Base-by-base conservation (phyloP, 441 rosid species). In the Jatropha multifida region DNA sequence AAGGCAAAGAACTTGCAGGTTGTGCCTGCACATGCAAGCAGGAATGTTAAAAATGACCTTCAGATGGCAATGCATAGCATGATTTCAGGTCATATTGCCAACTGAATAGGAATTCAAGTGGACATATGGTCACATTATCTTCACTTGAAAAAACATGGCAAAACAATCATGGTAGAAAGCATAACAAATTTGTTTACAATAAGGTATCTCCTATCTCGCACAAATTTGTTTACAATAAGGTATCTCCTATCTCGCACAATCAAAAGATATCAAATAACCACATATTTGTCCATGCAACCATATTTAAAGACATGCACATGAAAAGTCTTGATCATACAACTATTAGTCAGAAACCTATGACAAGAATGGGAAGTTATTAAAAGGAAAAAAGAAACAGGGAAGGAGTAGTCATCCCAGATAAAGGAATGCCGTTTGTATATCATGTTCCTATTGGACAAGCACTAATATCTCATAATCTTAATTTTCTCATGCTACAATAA, bases 1-100 rank as follows among this genome's bases (percentile, higher is more conserved):
- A 42, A 58, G 88, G 78, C 65, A 76, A 68, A 51, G 71, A 1
- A 32, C 71, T 68, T 27, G 81, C 60, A 32, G 76, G 70, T 61
- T 71, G 77, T 15, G 66, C 81, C 81, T 73, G 68, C 63, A 60
- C 58, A 66, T 7, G 17, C 69, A 80, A 56, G 23, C 38, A 74
- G 56, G 44, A 66, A 44, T 6, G 65, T 74, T 27, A 75, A 74
- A 23, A 70, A 32, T 8, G 44, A 74, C 13, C 44, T 70, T 79
- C 77, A 64, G 26, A 23, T 63, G 37, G 41, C 15, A 79, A 77
- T 54, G 5, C 8, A 37, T 11, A 59, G 10, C 46, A 40, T 54
- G 74, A 44, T 4, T 65, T n/a, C 6, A 20, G 41, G 48, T n/a
- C 65, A 42, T 32, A 20, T 10, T 23, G 27, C 37, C 65, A 59